Evolutionary conservation across 1,139 yeast genomes (phyloP).

Genomic region (Suhomyces coccinellae): DNA sequence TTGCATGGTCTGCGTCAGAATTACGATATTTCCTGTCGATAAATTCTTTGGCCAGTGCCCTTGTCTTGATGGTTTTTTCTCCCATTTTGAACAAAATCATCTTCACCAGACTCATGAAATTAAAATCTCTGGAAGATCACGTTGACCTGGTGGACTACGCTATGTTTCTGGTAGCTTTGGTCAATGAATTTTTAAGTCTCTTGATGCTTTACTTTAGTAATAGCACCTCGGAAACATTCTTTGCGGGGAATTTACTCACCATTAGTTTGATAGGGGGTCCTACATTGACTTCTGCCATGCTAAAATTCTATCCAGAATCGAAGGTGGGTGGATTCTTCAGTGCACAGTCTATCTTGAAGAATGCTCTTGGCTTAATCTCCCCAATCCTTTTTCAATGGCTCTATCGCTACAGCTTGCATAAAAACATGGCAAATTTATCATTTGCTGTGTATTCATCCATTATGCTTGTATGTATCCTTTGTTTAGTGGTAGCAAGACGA

Average conservation of each 20-base stretch:
- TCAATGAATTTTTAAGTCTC: slow-evolving; percentile 46
- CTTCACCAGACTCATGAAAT: slow-evolving; percentile 25
- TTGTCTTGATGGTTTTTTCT: slow-evolving; percentile 33
- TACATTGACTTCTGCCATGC: slow-evolving; percentile 47
- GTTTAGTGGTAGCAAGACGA: slow-evolving; percentile 3
- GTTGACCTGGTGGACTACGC: slow-evolving; percentile 45
- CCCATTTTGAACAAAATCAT: slow-evolving; percentile 34
- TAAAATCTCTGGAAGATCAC: slow-evolving; percentile 35
- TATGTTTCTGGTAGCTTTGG: slow-evolving; percentile 30
- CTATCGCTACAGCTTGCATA: slow-evolving; percentile 28
- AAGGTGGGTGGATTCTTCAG: slow-evolving; percentile 56
- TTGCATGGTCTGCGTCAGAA: slow-evolving; percentile 59
- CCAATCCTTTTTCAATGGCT: slow-evolving; percentile 42
- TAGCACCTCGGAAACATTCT: slow-evolving; percentile 9
- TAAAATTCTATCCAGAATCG: slow-evolving; percentile 50
- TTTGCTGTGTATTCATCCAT: slow-evolving; percentile 8
- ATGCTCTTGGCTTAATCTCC: slow-evolving; percentile 34
- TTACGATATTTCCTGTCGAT: slow-evolving; percentile 61
- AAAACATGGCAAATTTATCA: slow-evolving; percentile 5
- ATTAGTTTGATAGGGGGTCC: slow-evolving; percentile 50
- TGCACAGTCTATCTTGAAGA: slow-evolving; percentile 48
- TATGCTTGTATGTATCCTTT: slow-evolving; percentile 6
- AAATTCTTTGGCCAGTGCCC: slow-evolving; percentile 47
- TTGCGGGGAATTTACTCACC: slow-evolving; percentile 35
- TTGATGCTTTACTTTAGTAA: slow-evolving; percentile 19